Evolutionary conservation across 2,329 filamentous ascomycete species (phyloP).

Genomic region (Ceratocystis smalleyi): DNA sequence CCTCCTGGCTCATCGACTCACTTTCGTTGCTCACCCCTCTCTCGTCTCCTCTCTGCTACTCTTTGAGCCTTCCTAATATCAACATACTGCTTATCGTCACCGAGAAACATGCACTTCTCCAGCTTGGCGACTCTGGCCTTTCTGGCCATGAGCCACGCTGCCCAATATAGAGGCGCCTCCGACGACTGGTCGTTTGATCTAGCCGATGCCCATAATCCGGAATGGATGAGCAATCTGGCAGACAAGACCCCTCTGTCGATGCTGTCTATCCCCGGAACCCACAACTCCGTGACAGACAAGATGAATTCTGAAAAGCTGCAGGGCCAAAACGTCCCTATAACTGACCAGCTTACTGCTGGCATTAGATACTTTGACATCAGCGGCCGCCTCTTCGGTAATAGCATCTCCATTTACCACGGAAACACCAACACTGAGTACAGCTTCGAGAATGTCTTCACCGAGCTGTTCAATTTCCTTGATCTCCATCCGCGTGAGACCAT

Average conservation of each 20-base stretch:
- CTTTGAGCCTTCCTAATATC: not conserved
- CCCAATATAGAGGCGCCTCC: not conserved
- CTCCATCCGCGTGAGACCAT: too few relatives aligned
- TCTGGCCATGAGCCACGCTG: not conserved
- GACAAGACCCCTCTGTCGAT: slow-evolving; percentile 28
- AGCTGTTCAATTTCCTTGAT: slow-evolving; percentile 31
- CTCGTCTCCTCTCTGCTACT: not conserved
- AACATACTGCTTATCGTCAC: not conserved
- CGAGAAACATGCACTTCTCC: not conserved
- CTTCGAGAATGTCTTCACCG: slow-evolving; percentile 28
- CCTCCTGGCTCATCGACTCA: not conserved
- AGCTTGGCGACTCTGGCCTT: not conserved
- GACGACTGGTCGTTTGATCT: slow-evolving; percentile 27
- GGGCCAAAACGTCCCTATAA: slow-evolving; percentile 19
- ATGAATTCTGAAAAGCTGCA: slow-evolving; percentile 19
- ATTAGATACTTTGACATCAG: slow-evolving; percentile 37
- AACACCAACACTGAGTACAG: slow-evolving; percentile 30
- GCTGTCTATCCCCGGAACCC: slow-evolving; percentile 36
- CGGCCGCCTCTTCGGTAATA: slow-evolving; percentile 28
- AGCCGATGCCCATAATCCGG: slow-evolving; percentile 22
- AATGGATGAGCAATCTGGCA: slow-evolving; percentile 31
- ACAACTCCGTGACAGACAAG: slow-evolving; percentile 40
- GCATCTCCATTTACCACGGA: slow-evolving; percentile 34
- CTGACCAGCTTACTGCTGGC: slow-evolving; percentile 30
- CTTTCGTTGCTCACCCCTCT: not conserved